Evolutionary conservation across 495 filamentous ascomycete species (phyloP), one percentile per base, ranked within the genome.

Genomic region (Aspergillus egyptiacus): DNA sequence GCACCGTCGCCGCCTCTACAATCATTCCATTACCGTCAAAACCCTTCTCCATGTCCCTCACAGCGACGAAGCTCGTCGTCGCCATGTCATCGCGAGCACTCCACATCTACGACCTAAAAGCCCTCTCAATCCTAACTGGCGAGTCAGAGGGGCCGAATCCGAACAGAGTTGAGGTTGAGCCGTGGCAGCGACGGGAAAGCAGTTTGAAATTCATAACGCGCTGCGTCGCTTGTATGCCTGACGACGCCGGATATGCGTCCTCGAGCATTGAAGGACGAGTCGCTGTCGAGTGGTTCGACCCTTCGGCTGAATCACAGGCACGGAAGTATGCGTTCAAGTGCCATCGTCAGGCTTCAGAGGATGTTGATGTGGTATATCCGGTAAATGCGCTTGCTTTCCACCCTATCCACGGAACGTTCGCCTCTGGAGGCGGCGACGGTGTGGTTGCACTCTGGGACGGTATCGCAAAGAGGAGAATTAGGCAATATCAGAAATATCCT

Each of bases 261-360:
- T 83, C 79, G 15, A 85, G 80, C 52, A 96, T 98, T 62, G 93
- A 98, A 60, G 93, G 93, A 11, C 80, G 93, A 54, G 86, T 96
- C 0, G 91, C 89, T 0, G 93, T 98, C 1, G 93, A 98, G 61
- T 97, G 91, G 87, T 96, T 97, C 69, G 93, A 96, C 60, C 84
- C 91, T 10, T 85, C 80, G 6, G 72, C 81, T 24, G 82, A 86
- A 59, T 89, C 86, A 3, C 89, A 96, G 65, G 84, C 85, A 14
- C 76, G 91, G 47, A 97, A 96, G 59, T 98, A 96, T 72, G 93
- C 93, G 8, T 98, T 98, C 76, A 98, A 98, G 64, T 98, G 93
- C 68, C 93, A 98, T 68, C 82, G 93, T 9, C 85, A 93, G 65
- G 68, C 69, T 1, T 68, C 70, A 2, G 81, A 87, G 36, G 85